These are phyloP conservation scores for Fraxinus ornus DNA, from an alignment of 305 asterid genomes.

Conservation along the genomic window DNA sequence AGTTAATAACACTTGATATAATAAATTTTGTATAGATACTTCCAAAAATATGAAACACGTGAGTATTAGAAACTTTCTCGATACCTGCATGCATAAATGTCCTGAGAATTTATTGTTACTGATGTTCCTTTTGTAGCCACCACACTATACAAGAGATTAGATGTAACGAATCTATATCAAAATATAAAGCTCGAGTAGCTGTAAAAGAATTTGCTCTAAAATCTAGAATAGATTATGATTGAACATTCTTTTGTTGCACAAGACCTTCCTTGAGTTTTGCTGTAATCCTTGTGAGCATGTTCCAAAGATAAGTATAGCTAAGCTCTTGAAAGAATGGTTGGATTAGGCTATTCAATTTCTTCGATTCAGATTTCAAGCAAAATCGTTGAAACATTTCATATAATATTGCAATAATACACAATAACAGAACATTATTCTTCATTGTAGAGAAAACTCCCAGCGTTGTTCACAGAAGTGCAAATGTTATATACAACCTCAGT, in stretches of 20 bases:
- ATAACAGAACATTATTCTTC: not conserved
- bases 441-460: not conserved
- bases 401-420: not conserved
- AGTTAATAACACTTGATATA: too few species aligned
- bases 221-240: not conserved
- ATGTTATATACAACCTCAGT: not conserved
- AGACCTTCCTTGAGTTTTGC: not conserved
- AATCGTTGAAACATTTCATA: not conserved
- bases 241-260: not conserved
- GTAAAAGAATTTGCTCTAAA: not conserved
- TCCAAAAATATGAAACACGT: too few species aligned
- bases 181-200: too few species aligned
- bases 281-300: not conserved
- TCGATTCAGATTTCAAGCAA: not conserved
- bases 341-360: not conserved
- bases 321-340: not conserved
- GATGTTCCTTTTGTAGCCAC: not conserved
- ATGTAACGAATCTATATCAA: not conserved
- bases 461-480: not conserved
- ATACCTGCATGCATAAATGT: not conserved
- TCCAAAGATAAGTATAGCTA: not conserved
- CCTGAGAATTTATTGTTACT: not conserved
- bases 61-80: not conserved
- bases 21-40: too few species aligned
- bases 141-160: not conserved